Evolutionary conservation across 192 early-diverging fungal genomes (phyloP).

Genomic region (Powellomyces hirtus): DNA sequence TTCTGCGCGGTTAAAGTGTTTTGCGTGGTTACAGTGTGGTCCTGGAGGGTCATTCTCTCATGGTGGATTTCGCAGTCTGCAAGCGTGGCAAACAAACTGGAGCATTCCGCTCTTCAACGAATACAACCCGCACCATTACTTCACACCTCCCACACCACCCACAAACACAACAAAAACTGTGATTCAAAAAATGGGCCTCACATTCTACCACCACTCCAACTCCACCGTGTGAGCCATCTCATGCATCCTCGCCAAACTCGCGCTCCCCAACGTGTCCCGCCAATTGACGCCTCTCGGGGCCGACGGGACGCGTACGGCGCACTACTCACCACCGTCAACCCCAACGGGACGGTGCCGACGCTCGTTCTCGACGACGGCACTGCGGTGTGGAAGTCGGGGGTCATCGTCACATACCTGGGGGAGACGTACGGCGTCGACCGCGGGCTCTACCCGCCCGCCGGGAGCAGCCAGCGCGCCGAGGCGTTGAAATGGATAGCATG

Average conservation of each 20-base stretch:
- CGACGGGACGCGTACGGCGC: not conserved
- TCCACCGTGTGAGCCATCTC: not conserved
- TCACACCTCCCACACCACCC: no score
- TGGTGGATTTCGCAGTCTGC: no score
- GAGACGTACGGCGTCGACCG: constrained; percentile 12
- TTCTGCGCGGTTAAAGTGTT: no score
- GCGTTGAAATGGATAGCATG: constrained; percentile 5
- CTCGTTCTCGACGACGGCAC: constrained; percentile 2
- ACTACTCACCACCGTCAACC: not conserved
- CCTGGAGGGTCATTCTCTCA: no score
- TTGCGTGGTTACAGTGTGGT: no score
- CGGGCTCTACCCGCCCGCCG: constrained; percentile 1
- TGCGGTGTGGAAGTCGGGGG: constrained; percentile 1
- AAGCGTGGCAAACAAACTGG: no score
- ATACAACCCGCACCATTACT: no score
- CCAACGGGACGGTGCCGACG: constrained; percentile 6
- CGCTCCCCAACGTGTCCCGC: not conserved
- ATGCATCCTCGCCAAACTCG: not conserved
- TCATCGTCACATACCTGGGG: constrained; percentile 10
- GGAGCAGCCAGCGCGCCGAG: not conserved
- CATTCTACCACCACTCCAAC: not conserved
- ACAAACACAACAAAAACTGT: no score
- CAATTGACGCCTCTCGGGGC: not conserved
- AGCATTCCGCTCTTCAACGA: no score
- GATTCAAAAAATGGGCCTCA: not conserved